A percentile compares a stretch with the other conserved stretches of the same genome.
phyloP scores from a whole-genome alignment of 108 stramenopile genomes.

The Cyclotella distinguenda region DNA sequence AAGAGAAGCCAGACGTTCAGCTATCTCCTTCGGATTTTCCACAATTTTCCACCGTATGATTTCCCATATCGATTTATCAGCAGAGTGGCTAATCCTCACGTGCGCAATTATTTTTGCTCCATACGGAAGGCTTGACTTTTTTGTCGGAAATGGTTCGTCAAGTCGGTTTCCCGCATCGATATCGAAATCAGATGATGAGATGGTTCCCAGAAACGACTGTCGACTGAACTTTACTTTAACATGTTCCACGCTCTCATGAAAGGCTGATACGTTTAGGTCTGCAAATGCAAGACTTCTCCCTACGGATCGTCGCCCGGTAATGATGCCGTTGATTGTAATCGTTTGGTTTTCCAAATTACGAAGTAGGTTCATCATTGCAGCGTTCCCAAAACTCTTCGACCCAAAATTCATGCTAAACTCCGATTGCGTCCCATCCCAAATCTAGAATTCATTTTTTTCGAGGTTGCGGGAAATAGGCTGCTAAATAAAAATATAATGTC shows the following conservation, averaged over 20 bases:
- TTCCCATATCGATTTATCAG: slow-evolving; percentile 20
- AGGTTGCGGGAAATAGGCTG: no score
- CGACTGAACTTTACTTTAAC: slow-evolving; percentile 54
- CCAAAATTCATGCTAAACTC: no score
- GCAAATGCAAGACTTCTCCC: slow-evolving; percentile 64
- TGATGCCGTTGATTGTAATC: slow-evolving; percentile 28
- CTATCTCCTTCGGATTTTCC: slow-evolving; percentile 54
- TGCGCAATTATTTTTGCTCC: slow-evolving; percentile 47
- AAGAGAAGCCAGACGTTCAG: slow-evolving; percentile 40
- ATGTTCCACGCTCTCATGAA: not conserved
- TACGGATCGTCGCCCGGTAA: slow-evolving; percentile 55
- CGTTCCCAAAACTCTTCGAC: no score
- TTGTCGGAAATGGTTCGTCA: slow-evolving; percentile 54
- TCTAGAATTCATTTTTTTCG: no score
- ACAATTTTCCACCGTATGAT: slow-evolving; percentile 56
- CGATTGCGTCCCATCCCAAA: no score
- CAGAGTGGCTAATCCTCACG: slow-evolving; percentile 2
- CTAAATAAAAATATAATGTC: no score
- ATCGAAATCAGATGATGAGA: slow-evolving; percentile 14
- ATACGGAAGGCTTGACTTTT: slow-evolving; percentile 55
- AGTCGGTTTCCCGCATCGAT: slow-evolving; percentile 9
- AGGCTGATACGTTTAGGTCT: slow-evolving; percentile 10
- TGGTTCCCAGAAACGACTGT: slow-evolving; percentile 17
- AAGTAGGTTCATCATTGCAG: no score
- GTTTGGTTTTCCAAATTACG: no score